Evolutionary conservation across 306 rosid species (phyloP), one percentile per base, ranked within the genome.

Genomic region (Lathyrus aphaca): DNA sequence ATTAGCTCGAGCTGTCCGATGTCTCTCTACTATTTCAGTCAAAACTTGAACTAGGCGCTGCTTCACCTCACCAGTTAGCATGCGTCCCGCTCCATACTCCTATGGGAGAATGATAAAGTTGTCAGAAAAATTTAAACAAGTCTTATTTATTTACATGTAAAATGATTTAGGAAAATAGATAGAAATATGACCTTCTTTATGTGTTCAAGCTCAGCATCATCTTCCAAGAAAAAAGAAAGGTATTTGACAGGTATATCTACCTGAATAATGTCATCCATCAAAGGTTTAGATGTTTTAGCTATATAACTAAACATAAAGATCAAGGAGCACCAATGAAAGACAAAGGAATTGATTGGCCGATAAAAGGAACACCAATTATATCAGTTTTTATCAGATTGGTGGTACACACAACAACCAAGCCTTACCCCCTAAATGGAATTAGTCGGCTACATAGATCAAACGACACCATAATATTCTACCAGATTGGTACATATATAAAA

Each of bases 51-150:
- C 60, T 45, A 94, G 88, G 21, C 86, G 86, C 59, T 88, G 87
- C 85, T 94, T 94, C 66, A 94, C 97, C 83, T 94, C 92, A 56
- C 99, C 99, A 5, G 99, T 94, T 23, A 94, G 85, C 99, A 91
- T 84, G 37, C 88, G 89, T 48, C 99, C 97, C 4, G 88, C 85
- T 75, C 92, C 95, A 61, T 88, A 91, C 81, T 91, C 97, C 97
- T 91, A 71, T 18, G 39, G 71, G 55, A 45, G 35, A 38, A 42
- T 64, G 13, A 73, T 14, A 56, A 70, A 67, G 21, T 7, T 14
- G 64, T 76, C 71, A 62, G 35, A 75, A 32, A 61, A 69, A 44
- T 45, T 43, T 13, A 61, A 38, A 63, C 21, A 23, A 50, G 59
- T 35, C 71, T 10, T 44, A 13, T 62, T 40, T 18, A 13, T 62